Base-by-base conservation (phyloP, 1,284 basidiomycete species). In the Puccinia hordei region DNA sequence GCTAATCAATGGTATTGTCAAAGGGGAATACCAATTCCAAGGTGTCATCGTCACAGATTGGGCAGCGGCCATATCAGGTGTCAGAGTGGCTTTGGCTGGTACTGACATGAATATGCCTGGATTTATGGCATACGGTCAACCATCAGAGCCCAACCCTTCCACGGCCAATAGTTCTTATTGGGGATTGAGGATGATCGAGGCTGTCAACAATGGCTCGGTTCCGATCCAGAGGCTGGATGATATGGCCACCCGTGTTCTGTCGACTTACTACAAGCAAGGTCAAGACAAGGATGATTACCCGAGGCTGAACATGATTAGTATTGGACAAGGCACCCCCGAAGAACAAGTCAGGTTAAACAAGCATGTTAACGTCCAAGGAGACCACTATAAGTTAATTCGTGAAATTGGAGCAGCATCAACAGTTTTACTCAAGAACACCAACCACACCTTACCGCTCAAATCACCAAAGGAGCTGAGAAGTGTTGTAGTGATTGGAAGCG, bases 41-140 rank as follows among this genome's bases (percentile, higher is more conserved):
- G 85, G 85, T 35, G 84, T 83, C 69, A 81, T 85, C 41, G 82
- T 85, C 38, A 83, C 82, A 41, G 84, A 85, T 68, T 85, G 84
- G 83, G 74, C 79, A 41, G 79, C 79, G 17, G 44, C 63, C n/a
- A 33, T 38, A 13, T 80, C 79, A 49, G 77, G 77, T 13, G 72
- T 80, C 38, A 35, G 72, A 24, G 53, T 71, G 10, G 49, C 72
- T n/a, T 24, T 80, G 59, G 79, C 79, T 17, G 79, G 79, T 49
- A 2, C 59, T 6, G 79, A 80, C 53, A 73, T 80, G 71, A 74
- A 80, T 35, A 73, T 80, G 72, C 79, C 79, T 30, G 72, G 79
- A 13, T 80, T 80, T 46, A 66, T 57, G 33, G 61, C 57, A 2
- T 80, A 80, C 53, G 79, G 79, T 4, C 44, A 73, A 35, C 69